Evolutionary conservation across 345 rosid species (phyloP).

Genomic region (Ceriops tagal): DNA sequence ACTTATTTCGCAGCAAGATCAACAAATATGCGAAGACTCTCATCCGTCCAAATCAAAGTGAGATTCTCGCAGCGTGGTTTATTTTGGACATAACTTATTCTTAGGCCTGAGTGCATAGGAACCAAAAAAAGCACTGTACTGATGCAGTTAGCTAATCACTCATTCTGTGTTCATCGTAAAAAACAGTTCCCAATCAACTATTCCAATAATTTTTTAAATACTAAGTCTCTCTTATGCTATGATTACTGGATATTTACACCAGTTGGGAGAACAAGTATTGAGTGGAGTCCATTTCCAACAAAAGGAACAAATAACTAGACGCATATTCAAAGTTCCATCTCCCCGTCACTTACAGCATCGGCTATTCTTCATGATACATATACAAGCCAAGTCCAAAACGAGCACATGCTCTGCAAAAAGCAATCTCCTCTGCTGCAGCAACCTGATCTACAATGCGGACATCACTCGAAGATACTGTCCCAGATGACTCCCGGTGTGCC

Average conservation of each 20-base stretch:
- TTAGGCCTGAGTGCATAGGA: too few relatives aligned
- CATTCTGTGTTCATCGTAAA: too few relatives aligned
- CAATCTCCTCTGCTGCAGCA: conserved; percentile 90
- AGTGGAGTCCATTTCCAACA: conserved; percentile 10
- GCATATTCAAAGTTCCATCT: conserved; percentile 1
- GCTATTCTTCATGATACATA: conserved; percentile 75
- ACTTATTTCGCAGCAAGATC: too few relatives aligned
- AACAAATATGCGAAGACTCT: too few relatives aligned
- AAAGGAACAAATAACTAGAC: neutral
- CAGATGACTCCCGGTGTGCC: conserved; percentile 94
- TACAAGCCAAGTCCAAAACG: conserved; percentile 95
- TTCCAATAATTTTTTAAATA: too few relatives aligned
- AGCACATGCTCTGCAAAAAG: conserved; percentile 94
- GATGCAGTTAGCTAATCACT: too few relatives aligned
- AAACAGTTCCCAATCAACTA: too few relatives aligned
- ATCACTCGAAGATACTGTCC: conserved; percentile 57
- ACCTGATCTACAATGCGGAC: conserved; percentile 56
- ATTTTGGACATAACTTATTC: too few relatives aligned
- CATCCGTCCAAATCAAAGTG: too few relatives aligned
- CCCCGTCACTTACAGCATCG: conserved; percentile 12
- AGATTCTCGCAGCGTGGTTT: too few relatives aligned
- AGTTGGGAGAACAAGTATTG: neutral
- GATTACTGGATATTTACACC: conserved; percentile 23
- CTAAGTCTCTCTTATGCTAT: too few relatives aligned
- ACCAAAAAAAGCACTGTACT: too few relatives aligned